Base-by-base conservation (phyloP, 179 eudicot genomes). In the Corrigiola litoralis region DNA sequence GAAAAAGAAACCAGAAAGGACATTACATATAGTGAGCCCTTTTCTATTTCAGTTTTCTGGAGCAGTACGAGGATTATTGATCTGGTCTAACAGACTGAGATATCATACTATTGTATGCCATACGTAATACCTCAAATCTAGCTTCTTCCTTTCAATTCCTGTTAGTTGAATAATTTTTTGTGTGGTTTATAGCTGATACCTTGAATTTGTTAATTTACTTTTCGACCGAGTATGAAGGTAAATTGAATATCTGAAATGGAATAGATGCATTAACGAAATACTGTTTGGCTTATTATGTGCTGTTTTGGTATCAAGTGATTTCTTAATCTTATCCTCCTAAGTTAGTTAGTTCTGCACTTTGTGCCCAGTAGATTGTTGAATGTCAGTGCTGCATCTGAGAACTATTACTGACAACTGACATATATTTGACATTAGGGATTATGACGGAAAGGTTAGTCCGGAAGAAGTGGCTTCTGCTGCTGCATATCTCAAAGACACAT, bases 401-500 rank as follows among this genome's bases (percentile, higher is more conserved):
- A 27, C 16, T 40, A 45, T 29, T 57, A 21, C 20, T 34, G 20
- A 71, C 14, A 36, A 45, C 25, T 33, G 20, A 33, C 42, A 14
- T 63, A 10, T 61, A 33, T 29, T 34, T 50, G 64, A 12, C 62
- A 12, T 65, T 63, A 95, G 97, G 79, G 99, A 95, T 80, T 77
- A 83, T 65, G 99, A 91, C 63, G 99, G 99, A 42, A 95, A 91
- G 81, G 99, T 95, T 56, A 95, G 90, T 66, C 84, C 97, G 0
- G 99, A 95, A 69, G 99, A 91, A 79, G 96, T 95, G 32, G 96
- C 91, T 72, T 80, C 96, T 48, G 99, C 99, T 37, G 96, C 96
- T 58, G 80, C 73, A 31, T 91, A 91, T 82, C 82, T 95, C 60
- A 91, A 87, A 74, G 84, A 87, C 77, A 92, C 89, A 60, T 76